phyloP scores from a whole-genome alignment of 2,329 filamentous ascomycete genomes.

The Venturia asperata region DNA sequence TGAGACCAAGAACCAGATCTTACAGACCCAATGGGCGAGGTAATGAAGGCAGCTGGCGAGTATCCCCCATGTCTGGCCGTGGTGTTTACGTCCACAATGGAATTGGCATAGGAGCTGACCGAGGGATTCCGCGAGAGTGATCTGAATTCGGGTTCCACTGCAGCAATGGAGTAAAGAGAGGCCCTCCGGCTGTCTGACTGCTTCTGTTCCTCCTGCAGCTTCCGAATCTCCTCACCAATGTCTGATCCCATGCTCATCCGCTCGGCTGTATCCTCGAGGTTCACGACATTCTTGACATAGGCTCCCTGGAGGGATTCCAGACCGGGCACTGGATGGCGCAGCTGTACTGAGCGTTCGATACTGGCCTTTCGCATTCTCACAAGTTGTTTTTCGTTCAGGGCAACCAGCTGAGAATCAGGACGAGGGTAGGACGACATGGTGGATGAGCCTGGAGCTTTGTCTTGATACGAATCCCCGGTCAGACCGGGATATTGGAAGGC shows the following conservation, averaged over 20 bases:
- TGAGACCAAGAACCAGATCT: conserved; percentile 42
- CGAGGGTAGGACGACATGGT: conserved; percentile 4
- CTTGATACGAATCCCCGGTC: neutral
- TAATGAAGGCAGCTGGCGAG: conserved; percentile 55
- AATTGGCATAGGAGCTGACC: conserved; percentile 42
- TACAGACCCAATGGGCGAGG: conserved; percentile 58
- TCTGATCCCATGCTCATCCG: conserved; percentile 64
- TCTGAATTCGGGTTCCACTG: conserved; percentile 25
- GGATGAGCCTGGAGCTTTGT: neutral
- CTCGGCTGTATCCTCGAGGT: conserved; percentile 69
- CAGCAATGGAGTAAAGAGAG: conserved; percentile 34
- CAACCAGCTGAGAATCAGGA: conserved; percentile 1
- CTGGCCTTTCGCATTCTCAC: conserved; percentile 21
- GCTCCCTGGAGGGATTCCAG: conserved; percentile 54
- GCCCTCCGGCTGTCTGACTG: conserved; percentile 10
- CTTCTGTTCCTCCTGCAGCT: conserved; percentile 64
- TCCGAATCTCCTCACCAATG: conserved; percentile 69
- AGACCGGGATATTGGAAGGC: conserved; percentile 1
- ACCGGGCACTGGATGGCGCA: conserved; percentile 57
- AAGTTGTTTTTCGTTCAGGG: conserved; percentile 12
- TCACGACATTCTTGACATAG: conserved; percentile 60
- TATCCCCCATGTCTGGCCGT: conserved; percentile 62
- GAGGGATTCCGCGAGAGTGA: conserved; percentile 36
- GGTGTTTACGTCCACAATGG: conserved; percentile 64
- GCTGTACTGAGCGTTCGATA: conserved; percentile 20